Conservation (phyloP, 1,139 yeast genomes). For the Diutina pseudorugosa region DNA sequence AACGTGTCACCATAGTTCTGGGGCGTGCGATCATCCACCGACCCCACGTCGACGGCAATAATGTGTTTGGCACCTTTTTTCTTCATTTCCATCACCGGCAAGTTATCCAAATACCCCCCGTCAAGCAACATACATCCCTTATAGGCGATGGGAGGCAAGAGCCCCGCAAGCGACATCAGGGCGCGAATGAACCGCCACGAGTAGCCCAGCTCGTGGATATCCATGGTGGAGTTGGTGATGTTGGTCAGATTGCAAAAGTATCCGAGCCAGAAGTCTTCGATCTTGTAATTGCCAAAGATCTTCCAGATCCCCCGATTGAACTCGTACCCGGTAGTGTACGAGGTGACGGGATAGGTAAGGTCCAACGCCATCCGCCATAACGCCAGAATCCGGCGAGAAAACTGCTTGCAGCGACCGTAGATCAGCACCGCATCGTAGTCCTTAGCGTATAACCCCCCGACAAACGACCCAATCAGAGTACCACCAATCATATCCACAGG, state of each 20-base stretch:
- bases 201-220: constrained; percentile 80
- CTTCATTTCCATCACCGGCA: constrained; percentile 88
- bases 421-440: constrained; percentile 88
- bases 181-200: constrained; percentile 96
- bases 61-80: constrained; percentile 77
- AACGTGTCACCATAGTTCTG: constrained; percentile 88
- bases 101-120: constrained; percentile 91
- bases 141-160: constrained; percentile 80
- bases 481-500: constrained; percentile 95
- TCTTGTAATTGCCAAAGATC: constrained; percentile 79
- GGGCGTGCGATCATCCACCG: constrained; percentile 84
- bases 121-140: constrained; percentile 89
- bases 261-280: constrained; percentile 92
- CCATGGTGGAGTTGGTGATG: constrained; percentile 92
- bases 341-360: constrained; percentile 84
- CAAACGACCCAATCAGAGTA: constrained; percentile 90
- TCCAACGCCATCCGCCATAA: constrained; percentile 79
- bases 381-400: constrained; percentile 72
- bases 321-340: constrained; percentile 94
- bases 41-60: constrained; percentile 96
- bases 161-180: constrained; percentile 92
- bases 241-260: constrained; percentile 91
- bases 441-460: constrained; percentile 88
- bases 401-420: constrained; percentile 80
- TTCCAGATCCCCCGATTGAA: constrained; percentile 96